Conservation (phyloP, 2,329 filamentous ascomycete genomes). For the Penicillium rolfsii region DNA sequence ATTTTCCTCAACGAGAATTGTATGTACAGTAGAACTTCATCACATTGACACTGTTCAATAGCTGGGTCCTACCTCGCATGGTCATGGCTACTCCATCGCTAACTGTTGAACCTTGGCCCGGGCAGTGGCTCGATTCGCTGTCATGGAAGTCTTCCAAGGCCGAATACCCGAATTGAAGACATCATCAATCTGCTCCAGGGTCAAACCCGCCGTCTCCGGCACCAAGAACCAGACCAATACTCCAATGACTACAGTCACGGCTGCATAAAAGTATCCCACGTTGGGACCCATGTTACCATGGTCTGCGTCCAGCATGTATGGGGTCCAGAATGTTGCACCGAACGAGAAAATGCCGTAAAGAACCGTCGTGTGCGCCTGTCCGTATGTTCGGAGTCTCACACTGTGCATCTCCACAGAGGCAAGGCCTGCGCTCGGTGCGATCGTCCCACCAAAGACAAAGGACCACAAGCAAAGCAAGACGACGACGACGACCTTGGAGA, state of each 20-base stretch:
- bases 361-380: slow-evolving; percentile 30
- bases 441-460: slow-evolving; percentile 32
- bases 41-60: not conserved
- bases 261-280: slow-evolving; percentile 38
- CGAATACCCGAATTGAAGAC: slow-evolving; percentile 25
- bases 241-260: slow-evolving; percentile 23
- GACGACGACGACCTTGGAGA: slow-evolving; percentile 29
- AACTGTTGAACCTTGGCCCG: slow-evolving; percentile 4
- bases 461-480: slow-evolving; percentile 34
- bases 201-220: slow-evolving; percentile 32
- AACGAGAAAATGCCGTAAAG: slow-evolving; percentile 32
- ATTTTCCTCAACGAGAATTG: not conserved
- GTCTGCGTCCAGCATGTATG: slow-evolving; percentile 30
- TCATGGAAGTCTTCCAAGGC: slow-evolving; percentile 32
- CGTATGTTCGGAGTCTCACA: slow-evolving; percentile 32
- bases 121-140: slow-evolving; percentile 21
- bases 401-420: slow-evolving; percentile 35
- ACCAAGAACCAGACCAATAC: slow-evolving; percentile 27
- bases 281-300: slow-evolving; percentile 35
- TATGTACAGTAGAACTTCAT: slow-evolving; percentile 2
- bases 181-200: slow-evolving; percentile 36
- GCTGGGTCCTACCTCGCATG: not conserved
- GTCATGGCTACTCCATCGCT: not conserved
- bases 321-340: slow-evolving; percentile 30
- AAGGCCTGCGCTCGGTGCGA: slow-evolving; percentile 29